These are phyloP conservation scores for Aethionema arabicum DNA, from an alignment of 345 rosid species.

Conservation along the genomic window DNA sequence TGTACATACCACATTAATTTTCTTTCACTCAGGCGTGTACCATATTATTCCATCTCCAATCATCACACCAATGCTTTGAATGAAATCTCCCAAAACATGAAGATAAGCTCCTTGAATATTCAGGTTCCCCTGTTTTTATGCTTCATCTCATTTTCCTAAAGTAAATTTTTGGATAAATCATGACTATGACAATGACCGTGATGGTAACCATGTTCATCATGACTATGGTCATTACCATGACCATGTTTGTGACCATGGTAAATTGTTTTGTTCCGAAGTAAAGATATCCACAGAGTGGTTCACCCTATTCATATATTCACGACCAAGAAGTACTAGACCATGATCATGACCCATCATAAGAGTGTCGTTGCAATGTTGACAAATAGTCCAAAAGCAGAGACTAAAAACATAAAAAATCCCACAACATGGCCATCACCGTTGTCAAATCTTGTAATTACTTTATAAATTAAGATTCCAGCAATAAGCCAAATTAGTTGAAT, in stretches of 20 bases:
- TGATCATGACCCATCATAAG: too few relatives aligned
- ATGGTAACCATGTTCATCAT: constrained; percentile 2
- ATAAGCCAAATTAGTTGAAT: constrained; percentile 60
- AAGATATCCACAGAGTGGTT: too few relatives aligned
- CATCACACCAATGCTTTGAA: constrained; percentile 71
- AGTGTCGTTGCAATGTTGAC: too few relatives aligned
- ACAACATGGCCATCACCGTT: too few relatives aligned
- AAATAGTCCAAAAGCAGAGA: too few relatives aligned
- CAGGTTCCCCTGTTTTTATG: constrained; percentile 54
- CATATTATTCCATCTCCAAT: constrained; percentile 61
- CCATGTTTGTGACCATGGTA: constrained; percentile 12
- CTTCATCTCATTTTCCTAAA: constrained; percentile 4
- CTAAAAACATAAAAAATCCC: too few relatives aligned
- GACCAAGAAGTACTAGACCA: too few relatives aligned
- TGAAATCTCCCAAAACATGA: constrained; percentile 57
- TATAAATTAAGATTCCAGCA: constrained; percentile 55
- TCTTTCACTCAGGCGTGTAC: constrained; percentile 51
- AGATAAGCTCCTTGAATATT: constrained; percentile 72
- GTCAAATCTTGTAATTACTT: constrained; percentile 47
- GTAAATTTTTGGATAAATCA: constrained; percentile 37
- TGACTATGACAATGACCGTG: constrained; percentile 36
- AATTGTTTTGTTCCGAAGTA: too few relatives aligned
- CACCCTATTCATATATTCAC: too few relatives aligned
- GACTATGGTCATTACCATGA: too few relatives aligned
- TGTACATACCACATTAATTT: constrained; percentile 62